Base-by-base conservation (phyloP, 768 basidiomycete species). In the Amanita rimosa region DNA sequence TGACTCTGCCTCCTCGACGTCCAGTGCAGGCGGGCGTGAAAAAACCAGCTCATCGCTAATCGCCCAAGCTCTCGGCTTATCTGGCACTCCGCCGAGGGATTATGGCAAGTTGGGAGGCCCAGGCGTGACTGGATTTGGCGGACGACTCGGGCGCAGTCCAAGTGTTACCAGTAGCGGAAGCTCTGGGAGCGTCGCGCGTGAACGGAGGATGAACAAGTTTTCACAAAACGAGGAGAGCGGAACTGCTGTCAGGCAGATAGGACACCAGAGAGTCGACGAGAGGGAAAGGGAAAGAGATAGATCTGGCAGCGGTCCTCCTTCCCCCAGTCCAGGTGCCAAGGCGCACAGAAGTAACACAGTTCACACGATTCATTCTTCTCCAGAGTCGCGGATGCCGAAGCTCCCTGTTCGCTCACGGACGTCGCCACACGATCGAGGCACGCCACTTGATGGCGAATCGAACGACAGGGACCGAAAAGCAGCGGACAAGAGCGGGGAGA, bases 391-490 rank as follows among this genome's bases (percentile, higher is more conserved):
- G 52, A 55, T 72, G 19, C 67, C 71, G 37, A 83, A 82, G 64
- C 61, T 80, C 14, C 79, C 81, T 6, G 67, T 65, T 41, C 71
- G 82, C 29, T 69, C 76, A 24, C 68, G 73, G 53, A 81, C 82
- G 41, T 73, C 66, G 46, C 69, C 71, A 38, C 26, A 24, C 11
- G 48, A 49, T 24, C 39, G 48, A 34, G 31, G 40, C 48, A 42
- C 40, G 31, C 34, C 21, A n/a, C 8, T 17, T 16, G 46, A 40
- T 38, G 29, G 31, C 21, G 10, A 57, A 57, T 49, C 55, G 57
- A 35, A 46, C 53, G 41, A 52, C 50, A 22, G 39, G 14, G 60
- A 57, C 38, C 49, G 52, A 19, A 62, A 62, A 44, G 62, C 53
- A 53, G 52, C 45, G 17, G 35, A 57, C 55, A 26, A 46, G 50